Conservation (phyloP, 768 basidiomycete species). For the Termitomyces sp. region DNA sequence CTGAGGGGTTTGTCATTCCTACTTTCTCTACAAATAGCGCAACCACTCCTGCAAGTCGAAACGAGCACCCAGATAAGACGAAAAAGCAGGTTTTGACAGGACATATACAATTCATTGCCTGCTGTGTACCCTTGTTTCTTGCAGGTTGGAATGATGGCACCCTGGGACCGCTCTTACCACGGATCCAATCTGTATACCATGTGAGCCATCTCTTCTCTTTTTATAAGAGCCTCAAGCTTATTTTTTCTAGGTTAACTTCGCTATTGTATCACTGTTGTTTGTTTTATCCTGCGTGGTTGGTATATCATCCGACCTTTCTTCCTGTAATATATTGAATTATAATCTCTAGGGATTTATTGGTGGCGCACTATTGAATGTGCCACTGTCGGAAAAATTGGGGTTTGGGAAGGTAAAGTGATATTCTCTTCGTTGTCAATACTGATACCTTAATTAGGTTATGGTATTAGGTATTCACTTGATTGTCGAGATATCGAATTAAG, state of each 20-base stretch:
- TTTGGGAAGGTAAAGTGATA: constrained; percentile 22
- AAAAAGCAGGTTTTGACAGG: constrained; percentile 17
- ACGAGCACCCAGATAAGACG: constrained; percentile 7
- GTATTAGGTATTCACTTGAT: constrained; percentile 13
- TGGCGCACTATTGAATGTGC: constrained; percentile 25
- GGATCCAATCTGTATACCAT: constrained; percentile 5
- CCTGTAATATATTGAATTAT: no score
- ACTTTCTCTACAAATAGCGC: background rate
- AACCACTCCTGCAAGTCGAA: background rate
- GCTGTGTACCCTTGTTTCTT: constrained; percentile 54
- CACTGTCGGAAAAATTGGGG: constrained; percentile 20
- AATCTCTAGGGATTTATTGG: constrained; percentile 20
- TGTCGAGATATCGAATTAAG: background rate
- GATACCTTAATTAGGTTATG: constrained; percentile 13
- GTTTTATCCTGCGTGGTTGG: constrained; percentile 30
- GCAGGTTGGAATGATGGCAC: constrained; percentile 10
- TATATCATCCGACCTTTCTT: background rate
- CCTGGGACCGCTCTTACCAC: constrained; percentile 7
- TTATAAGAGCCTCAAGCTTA: constrained; percentile 4
- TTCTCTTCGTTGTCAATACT: background rate
- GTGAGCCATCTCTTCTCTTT: background rate
- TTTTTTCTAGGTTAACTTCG: constrained; percentile 24
- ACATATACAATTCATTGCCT: constrained; percentile 43
- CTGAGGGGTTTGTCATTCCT: background rate
- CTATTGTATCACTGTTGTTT: constrained; percentile 35